phyloP scores from a whole-genome alignment of 139 green algal species.

The Yamagishiella unicocca region DNA sequence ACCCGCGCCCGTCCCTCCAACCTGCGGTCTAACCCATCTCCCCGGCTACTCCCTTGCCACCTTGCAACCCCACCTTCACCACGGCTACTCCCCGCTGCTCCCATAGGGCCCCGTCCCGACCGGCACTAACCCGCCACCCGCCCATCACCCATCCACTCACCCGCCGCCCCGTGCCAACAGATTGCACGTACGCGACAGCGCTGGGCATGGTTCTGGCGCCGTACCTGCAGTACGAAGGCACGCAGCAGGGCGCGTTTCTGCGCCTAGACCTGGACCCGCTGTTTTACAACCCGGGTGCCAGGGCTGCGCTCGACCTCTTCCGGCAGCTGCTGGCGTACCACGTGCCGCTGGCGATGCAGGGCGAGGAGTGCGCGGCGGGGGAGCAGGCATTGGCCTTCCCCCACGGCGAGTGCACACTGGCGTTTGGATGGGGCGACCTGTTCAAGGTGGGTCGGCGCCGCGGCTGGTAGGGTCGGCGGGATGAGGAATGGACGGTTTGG shows the following conservation, averaged over 20 bases:
- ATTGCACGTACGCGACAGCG: constrained; percentile 21
- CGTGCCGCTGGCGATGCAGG: neutral
- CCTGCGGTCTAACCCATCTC: too few relatives aligned
- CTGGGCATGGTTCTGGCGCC: constrained; percentile 51
- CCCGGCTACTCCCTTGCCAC: too few relatives aligned
- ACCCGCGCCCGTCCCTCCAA: too few relatives aligned
- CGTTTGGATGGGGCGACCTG: constrained; percentile 36
- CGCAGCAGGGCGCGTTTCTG: constrained; percentile 35
- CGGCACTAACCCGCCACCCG: too few relatives aligned
- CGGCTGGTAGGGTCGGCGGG: neutral
- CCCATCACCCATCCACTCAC: too few relatives aligned
- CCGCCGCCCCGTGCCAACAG: neutral
- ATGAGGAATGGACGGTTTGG: neutral
- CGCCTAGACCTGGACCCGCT: neutral
- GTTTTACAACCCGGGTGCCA: constrained; percentile 34
- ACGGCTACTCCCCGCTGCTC: too few relatives aligned
- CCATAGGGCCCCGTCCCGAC: too few relatives aligned
- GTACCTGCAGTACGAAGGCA: constrained; percentile 43
- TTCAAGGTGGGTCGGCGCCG: constrained; percentile 39
- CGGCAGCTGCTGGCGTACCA: constrained; percentile 28
- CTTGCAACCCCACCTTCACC: too few relatives aligned
- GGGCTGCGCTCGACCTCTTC: constrained; percentile 22
- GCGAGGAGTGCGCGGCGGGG: neutral
- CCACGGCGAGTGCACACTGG: constrained; percentile 23
- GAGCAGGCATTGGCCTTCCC: neutral